Conservation (phyloP, 768 basidiomycete species). For the Hygrocybe punicea region DNA sequence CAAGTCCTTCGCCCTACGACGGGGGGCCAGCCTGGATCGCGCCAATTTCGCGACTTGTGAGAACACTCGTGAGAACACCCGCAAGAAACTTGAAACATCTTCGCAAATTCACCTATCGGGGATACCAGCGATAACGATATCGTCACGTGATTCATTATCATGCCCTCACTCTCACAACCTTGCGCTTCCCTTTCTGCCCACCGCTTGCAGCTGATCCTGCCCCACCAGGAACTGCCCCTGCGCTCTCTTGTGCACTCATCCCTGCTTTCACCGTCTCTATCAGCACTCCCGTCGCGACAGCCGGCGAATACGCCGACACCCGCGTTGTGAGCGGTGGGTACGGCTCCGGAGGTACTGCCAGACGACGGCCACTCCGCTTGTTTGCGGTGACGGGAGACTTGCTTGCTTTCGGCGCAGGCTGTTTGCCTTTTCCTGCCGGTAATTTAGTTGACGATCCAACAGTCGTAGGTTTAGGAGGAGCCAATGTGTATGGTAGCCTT, state of each 20-base stretch:
- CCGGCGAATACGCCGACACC: slow-evolving; percentile 77
- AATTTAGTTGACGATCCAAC: slow-evolving; percentile 27
- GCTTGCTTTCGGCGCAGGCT: slow-evolving; percentile 46
- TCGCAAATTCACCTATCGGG: no score
- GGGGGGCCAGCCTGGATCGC: no score
- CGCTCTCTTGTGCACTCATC: slow-evolving; percentile 63
- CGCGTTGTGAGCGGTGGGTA: slow-evolving; percentile 69
- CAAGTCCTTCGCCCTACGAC: no score
- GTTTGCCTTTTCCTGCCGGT: slow-evolving; percentile 46
- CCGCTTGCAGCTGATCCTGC: slow-evolving; percentile 39
- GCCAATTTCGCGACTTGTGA: no score
- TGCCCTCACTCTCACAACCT: slow-evolving; percentile 71
- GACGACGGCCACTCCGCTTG: slow-evolving; percentile 40
- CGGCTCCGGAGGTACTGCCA: slow-evolving; percentile 76
- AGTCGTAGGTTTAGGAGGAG: slow-evolving; percentile 30
- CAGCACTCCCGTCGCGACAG: slow-evolving; percentile 70
- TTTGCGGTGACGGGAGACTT: slow-evolving; percentile 33
- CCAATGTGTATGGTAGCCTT: slow-evolving; percentile 54
- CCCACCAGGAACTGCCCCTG: slow-evolving; percentile 33
- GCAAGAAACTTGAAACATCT: not conserved
- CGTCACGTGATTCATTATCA: slow-evolving; percentile 1
- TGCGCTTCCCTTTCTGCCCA: slow-evolving; percentile 71
- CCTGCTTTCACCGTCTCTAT: slow-evolving; percentile 85
- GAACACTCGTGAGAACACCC: not conserved
- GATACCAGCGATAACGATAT: not conserved